Conservation (phyloP, 768 basidiomycete genomes). For the Pulveroboletus sp. region DNA sequence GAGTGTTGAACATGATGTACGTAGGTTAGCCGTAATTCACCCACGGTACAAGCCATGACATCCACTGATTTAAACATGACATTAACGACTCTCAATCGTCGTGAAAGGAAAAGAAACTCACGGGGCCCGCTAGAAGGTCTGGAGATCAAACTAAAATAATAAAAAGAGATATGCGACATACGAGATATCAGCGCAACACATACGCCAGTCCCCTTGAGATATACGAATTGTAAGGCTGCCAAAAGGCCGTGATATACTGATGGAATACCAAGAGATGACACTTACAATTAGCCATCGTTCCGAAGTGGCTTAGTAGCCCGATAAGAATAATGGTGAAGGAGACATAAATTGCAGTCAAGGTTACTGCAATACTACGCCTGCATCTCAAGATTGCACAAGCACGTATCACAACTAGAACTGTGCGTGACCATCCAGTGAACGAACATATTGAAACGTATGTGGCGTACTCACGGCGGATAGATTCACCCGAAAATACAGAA, state of each 20-base stretch:
- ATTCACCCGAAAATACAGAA: not conserved
- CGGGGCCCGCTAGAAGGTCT: too few species aligned
- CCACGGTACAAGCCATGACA: too few species aligned
- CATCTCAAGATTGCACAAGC: not conserved
- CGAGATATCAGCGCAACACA: not conserved
- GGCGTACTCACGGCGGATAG: not conserved
- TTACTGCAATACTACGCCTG: not conserved
- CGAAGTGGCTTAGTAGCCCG: too few species aligned
- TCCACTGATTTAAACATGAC: too few species aligned
- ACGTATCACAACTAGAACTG: constrained; percentile 1
- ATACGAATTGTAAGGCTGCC: not conserved
- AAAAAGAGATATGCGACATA: not conserved
- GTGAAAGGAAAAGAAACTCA: too few species aligned
- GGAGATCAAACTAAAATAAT: too few species aligned
- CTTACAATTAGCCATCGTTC: too few species aligned
- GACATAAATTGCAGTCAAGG: not conserved
- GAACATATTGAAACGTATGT: not conserved
- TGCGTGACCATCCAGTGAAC: too few species aligned
- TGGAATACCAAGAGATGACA: too few species aligned
- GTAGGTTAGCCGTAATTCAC: too few species aligned
- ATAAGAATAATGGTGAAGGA: not conserved
- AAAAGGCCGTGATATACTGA: too few species aligned
- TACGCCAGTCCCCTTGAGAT: not conserved
- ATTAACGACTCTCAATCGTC: too few species aligned
- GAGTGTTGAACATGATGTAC: not conserved